Evolutionary conservation across 805 yeast genomes (phyloP), one percentile per base, ranked within the genome.

Genomic region (Wickerhamiella kurtzmanii): DNA sequence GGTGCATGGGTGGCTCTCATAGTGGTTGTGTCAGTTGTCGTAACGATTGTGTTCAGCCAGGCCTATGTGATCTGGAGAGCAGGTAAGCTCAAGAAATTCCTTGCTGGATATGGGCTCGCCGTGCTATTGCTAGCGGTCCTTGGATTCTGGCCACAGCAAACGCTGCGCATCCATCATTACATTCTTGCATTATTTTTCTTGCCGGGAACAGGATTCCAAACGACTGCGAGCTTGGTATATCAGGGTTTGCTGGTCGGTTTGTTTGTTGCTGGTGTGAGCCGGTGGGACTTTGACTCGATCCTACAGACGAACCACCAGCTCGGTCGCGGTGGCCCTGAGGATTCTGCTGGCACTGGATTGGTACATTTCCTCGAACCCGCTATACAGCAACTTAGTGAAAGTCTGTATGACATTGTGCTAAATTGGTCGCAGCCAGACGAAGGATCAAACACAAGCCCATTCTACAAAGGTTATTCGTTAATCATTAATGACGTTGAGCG

Each of bases 241-340:
- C 96, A 88, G 60, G 97, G 96, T 2, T 73, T 89, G 1, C 65
- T 89, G 20, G 60, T 85, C 0, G 98, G 96, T 0, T 67, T 89
- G 41, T 71, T 82, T 44, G 69, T 87, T 4, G 81, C 88, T 19
- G 98, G 98, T 0, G 77, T 85, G 1, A 76, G 94, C 0, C 69
- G 94, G 47, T 89, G 98, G 98, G 96, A 92, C 47, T 79, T 82
- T 57, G 96, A 94, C 2, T 79, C 95, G 13, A 77, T 89, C 48
- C 77, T 83, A 1, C 96, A 89, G 58, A 84, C 95, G 0, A 73
- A 73, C 21, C 64, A 70, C 3, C 72, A 83, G 2, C 61, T 88
- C 40, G 61, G 77, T 47, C 69, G 96, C 53, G 82, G 82, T 17
- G 95, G 83, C 55, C 88, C 94, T 2, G 48, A 22, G 25, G 32